Base-by-base conservation (phyloP, 1,139 yeast genomes). In the Petasospora rhodanensis region DNA sequence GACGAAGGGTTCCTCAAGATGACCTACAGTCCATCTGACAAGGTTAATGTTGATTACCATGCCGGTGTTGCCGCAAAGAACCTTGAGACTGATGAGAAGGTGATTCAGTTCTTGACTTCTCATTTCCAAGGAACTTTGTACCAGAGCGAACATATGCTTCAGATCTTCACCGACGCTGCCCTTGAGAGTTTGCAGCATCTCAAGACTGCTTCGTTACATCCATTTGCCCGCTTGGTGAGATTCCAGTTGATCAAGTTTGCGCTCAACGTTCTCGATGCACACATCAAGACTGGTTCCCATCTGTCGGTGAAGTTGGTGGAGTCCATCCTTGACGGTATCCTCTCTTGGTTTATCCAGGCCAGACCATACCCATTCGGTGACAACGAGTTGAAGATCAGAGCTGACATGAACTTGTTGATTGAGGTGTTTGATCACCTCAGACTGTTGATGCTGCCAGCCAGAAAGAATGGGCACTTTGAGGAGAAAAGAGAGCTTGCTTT, bases 21-120 rank as follows among this genome's bases (percentile, higher is more conserved):
- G 98, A 95, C 85, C 47, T 93, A 93, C 52, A 66, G 87, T 1
- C 97, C 98, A 12, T 78, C 94, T 32, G 80, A 83, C 58, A 78
- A 76, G 46, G 67, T 66, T 27, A 68, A 64, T 8, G 68, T 79
- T n/a, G 71, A 75, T 39, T 70, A 70, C 43, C 58, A 66, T 22
- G 76, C 86, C 1, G 57, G 59, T 5, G 42, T 56, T 5, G 75
- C 76, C 0, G 64, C 68, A 7, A 62, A 68, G 33, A 58, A 67
- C n/a, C 67, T 86, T 47, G 80, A 79, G 37, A 85, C 95, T 1
- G 97, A 91, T 55, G 60, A 75, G 31, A 69, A 72, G 42, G 67
- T 91, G 18, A 75, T 85, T 34, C 65, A 76, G 35, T 72, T 87
- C 52, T 71, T 91, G 47, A 61, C 79, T 3, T 81, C 95, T n/a